phyloP scores from a whole-genome alignment of 371 early-diverging fungal genomes.

The Encephalitozoon hellem region DNA sequence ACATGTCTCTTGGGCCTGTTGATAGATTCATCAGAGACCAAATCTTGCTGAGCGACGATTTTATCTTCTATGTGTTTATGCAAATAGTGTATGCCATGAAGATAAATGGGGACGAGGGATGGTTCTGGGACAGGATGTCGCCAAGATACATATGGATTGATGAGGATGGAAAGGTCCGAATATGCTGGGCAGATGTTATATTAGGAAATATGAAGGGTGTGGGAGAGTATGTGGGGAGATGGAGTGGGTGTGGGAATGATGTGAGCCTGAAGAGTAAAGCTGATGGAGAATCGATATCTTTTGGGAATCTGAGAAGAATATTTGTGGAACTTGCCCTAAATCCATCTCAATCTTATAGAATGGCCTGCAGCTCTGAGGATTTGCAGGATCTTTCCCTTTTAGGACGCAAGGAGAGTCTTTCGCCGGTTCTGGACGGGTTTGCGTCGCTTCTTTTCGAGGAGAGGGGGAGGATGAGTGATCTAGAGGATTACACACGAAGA shows the following conservation, averaged over 20 bases:
- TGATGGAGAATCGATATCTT: background rate
- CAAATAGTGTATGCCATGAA: conserved; percentile 1
- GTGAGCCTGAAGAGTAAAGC: background rate
- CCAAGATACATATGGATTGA: background rate
- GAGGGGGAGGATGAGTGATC: background rate
- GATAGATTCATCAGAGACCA: background rate
- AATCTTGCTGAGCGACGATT: background rate
- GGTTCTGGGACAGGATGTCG: background rate
- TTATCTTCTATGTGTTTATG: background rate
- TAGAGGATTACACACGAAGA: background rate
- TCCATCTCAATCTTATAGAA: background rate
- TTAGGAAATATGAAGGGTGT: background rate
- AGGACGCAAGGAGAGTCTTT: background rate
- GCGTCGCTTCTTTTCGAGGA: background rate
- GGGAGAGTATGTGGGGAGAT: background rate
- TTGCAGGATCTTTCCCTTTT: background rate
- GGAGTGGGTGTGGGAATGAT: background rate
- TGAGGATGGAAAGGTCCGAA: background rate
- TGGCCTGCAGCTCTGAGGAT: background rate
- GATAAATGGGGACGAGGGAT: background rate
- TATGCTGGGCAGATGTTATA: background rate
- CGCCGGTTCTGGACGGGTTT: background rate
- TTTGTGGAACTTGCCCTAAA: background rate
- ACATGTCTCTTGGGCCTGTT: background rate
- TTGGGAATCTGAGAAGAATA: background rate